Percentiles rank a stretch among this genome's conserved stretches.
Evolutionary conservation across 2,329 filamentous ascomycete genomes (phyloP).

Genomic region (Venturia nashicola): DNA sequence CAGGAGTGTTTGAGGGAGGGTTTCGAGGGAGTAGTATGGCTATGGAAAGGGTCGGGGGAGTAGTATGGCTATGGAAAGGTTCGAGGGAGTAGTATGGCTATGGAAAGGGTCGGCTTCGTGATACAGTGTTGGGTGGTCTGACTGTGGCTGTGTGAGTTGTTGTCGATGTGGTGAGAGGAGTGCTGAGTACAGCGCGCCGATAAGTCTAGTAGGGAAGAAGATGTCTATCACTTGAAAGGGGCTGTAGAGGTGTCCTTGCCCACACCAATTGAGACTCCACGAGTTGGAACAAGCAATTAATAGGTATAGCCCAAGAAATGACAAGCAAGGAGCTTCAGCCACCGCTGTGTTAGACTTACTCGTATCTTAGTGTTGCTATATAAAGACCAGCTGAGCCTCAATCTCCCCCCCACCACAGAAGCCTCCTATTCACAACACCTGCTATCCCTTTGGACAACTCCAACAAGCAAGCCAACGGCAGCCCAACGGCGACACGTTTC

Average conservation of each 20-base stretch:
- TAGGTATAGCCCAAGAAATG: not conserved
- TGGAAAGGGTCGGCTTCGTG: not conserved
- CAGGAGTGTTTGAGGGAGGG: not conserved
- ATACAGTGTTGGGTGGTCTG: not conserved
- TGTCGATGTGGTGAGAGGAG: not conserved
- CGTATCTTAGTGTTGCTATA: not conserved
- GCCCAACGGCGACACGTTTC: not conserved
- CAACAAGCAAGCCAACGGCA: not conserved
- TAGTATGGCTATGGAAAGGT: not conserved
- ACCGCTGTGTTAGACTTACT: not conserved
- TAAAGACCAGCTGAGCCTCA: not conserved
- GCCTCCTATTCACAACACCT: not conserved
- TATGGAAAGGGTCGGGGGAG: not conserved
- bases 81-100: not conserved
- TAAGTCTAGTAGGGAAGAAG: not conserved
- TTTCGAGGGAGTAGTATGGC: not conserved
- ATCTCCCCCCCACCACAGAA: not conserved
- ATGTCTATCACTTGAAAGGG: not conserved
- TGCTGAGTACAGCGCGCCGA: not conserved
- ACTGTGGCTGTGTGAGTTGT: not conserved
- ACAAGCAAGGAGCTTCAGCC: not conserved
- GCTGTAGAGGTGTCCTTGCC: not conserved
- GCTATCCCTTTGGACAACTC: not conserved
- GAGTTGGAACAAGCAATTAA: not conserved
- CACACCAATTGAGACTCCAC: not conserved